Percentiles rank a stretch among this genome's conserved stretches.
phyloP scores from a whole-genome alignment of 2,329 filamentous ascomycete species.

The Fusarium tricinctum region DNA sequence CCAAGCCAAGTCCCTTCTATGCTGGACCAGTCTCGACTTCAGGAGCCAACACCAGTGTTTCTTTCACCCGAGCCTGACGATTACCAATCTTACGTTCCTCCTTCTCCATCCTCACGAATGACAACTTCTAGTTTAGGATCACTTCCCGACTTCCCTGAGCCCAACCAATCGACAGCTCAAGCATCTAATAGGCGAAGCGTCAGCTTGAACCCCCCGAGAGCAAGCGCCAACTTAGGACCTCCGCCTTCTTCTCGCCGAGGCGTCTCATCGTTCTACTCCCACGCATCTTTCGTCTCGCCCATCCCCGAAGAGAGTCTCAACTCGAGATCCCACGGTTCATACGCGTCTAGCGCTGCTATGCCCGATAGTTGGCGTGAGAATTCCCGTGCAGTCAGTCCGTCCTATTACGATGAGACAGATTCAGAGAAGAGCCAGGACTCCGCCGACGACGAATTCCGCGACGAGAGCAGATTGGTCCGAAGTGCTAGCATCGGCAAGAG shows the following conservation, averaged over 20 bases:
- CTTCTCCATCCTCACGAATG: slow-evolving; percentile 64
- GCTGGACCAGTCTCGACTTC: slow-evolving; percentile 67
- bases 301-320: slow-evolving; percentile 79
- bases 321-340: slow-evolving; percentile 72
- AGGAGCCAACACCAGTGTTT: slow-evolving; percentile 70
- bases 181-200: slow-evolving; percentile 62
- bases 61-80: slow-evolving; percentile 50
- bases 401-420: slow-evolving; percentile 65
- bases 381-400: slow-evolving; percentile 61
- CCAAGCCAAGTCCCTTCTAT: slow-evolving; percentile 72
- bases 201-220: slow-evolving; percentile 60
- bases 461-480: slow-evolving; percentile 70
- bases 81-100: slow-evolving; percentile 60
- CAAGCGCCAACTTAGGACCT: slow-evolving; percentile 69
- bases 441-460: slow-evolving; percentile 62
- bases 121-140: slow-evolving; percentile 68
- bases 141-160: slow-evolving; percentile 71
- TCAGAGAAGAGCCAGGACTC: slow-evolving; percentile 61
- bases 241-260: slow-evolving; percentile 72
- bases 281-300: slow-evolving; percentile 77
- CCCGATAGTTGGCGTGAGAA: slow-evolving; percentile 74
- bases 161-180: slow-evolving; percentile 50
- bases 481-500: slow-evolving; percentile 73
- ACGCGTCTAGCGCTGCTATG: slow-evolving; percentile 79
- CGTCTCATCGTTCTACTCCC: slow-evolving; percentile 75